Percentiles rank a stretch among this genome's conserved stretches.
Evolutionary conservation across 768 basidiomycete species (phyloP).

Genomic region (Trametes elegans): DNA sequence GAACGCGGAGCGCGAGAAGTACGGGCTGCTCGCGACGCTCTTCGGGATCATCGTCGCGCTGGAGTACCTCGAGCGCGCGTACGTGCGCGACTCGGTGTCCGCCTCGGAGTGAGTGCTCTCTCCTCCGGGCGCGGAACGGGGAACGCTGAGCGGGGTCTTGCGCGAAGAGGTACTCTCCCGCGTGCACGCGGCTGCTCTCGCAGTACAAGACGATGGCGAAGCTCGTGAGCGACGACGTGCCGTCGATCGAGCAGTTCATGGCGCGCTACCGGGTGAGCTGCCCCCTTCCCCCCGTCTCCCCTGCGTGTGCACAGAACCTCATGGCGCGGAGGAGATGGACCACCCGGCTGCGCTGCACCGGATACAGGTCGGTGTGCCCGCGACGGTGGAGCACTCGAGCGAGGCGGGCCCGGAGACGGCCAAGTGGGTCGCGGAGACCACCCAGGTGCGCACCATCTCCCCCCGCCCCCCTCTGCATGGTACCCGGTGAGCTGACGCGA

Average conservation of each 20-base stretch:
- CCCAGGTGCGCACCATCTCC: constrained; percentile 57
- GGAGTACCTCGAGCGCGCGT: constrained; percentile 94
- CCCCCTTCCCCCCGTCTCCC: not conserved
- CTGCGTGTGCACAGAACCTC: not conserved
- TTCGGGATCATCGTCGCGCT: constrained; percentile 90
- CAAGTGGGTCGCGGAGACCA: constrained; percentile 98
- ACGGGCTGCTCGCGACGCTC: constrained; percentile 83
- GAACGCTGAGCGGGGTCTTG: constrained; percentile 29
- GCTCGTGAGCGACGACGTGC: constrained; percentile 87
- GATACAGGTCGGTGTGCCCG: constrained; percentile 89
- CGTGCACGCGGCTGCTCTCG: constrained; percentile 89
- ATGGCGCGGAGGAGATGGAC: constrained; percentile 69
- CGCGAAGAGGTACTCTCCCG: constrained; percentile 86
- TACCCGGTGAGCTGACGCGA: not conserved
- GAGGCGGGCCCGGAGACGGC: constrained; percentile 91
- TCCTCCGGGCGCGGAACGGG: not conserved
- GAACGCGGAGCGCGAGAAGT: constrained; percentile 87
- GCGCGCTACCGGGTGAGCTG: constrained; percentile 71
- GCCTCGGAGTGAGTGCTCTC: constrained; percentile 72
- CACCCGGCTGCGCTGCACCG: constrained; percentile 90
- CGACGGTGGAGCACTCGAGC: constrained; percentile 93
- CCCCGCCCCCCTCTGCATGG: not conserved
- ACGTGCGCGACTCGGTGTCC: constrained; percentile 89
- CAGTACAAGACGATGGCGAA: constrained; percentile 98
- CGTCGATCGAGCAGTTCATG: constrained; percentile 90